These are phyloP conservation scores for Nakaseomyces glabratus DNA, from an alignment of 1,139 yeast genomes.

Conservation along the genomic window DNA sequence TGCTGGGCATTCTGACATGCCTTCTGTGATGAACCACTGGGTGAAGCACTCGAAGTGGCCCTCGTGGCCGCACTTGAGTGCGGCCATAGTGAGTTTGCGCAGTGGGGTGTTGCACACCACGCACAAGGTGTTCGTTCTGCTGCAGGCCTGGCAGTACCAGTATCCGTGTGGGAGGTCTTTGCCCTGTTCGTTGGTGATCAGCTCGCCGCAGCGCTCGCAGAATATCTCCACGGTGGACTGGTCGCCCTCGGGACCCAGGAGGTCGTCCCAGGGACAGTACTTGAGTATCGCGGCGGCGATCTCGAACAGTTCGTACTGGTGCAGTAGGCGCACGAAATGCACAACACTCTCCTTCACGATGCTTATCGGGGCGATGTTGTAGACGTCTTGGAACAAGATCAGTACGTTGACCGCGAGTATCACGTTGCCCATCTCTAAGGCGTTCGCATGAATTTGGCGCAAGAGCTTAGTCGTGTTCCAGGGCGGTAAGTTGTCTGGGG, in stretches of 20 bases:
- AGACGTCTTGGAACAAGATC: conserved; percentile 25
- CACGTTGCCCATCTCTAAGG: conserved; percentile 28
- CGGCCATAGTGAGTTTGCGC: conserved; percentile 59
- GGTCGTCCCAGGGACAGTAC: conserved; percentile 30
- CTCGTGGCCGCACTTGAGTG: conserved; percentile 74
- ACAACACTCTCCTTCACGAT: conserved; percentile 26
- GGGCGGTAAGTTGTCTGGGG: conserved; percentile 16
- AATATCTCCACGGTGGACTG: conserved; percentile 48
- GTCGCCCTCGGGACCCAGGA: conserved; percentile 23
- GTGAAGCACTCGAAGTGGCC: conserved; percentile 77
- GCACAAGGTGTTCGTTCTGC: conserved; percentile 54
- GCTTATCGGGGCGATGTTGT: conserved; percentile 17
- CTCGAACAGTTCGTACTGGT: conserved; percentile 30
- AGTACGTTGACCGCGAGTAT: conserved; percentile 24
- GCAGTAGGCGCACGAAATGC: conserved; percentile 27
- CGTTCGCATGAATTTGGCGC: conserved; percentile 25
- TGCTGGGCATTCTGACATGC: conserved; percentile 68
- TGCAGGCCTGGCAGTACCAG: conserved; percentile 81
- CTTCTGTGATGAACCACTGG: conserved; percentile 65
- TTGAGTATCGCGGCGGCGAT: conserved; percentile 29
- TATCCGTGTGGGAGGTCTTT: conserved; percentile 44
- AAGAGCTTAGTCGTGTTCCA: conserved; percentile 27
- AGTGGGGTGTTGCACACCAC: conserved; percentile 75
- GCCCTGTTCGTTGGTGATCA: conserved; percentile 55
- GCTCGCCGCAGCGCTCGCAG: conserved; percentile 59